These are phyloP conservation scores for Epichloe gansuensis DNA, from an alignment of 2,329 filamentous ascomycete genomes.

Conservation along the genomic window DNA sequence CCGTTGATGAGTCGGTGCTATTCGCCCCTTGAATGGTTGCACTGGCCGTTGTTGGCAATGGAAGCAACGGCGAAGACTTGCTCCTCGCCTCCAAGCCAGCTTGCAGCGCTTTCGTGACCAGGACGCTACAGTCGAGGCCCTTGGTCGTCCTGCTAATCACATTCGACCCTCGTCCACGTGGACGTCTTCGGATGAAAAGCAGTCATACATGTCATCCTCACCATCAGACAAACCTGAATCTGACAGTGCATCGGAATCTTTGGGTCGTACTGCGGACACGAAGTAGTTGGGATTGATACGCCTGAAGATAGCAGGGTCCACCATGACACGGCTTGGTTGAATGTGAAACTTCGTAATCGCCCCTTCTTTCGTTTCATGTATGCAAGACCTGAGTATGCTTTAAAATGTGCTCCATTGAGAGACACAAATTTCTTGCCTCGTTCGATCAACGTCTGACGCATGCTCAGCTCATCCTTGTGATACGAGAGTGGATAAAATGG, in stretches of 20 bases:
- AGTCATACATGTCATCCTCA: constrained; percentile 18
- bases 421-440: constrained; percentile 75
- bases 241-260: constrained; percentile 50
- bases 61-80: constrained; percentile 41
- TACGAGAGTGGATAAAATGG: constrained; percentile 68
- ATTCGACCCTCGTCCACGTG: constrained; percentile 26
- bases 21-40: constrained; percentile 8
- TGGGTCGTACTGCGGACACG: constrained; percentile 60
- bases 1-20: background rate
- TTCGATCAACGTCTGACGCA: constrained; percentile 58
- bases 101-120: constrained; percentile 17
- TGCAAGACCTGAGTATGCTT: constrained; percentile 69
- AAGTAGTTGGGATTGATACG: constrained; percentile 79
- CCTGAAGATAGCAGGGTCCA: constrained; percentile 72
- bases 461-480: constrained; percentile 56
- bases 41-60: constrained; percentile 24
- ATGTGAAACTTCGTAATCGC: constrained; percentile 62
- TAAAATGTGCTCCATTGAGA: constrained; percentile 74
- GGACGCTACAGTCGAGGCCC: constrained; percentile 9
- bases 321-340: constrained; percentile 77
- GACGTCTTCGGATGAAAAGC: constrained; percentile 26
- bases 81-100: constrained; percentile 20
- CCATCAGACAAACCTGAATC: constrained; percentile 35
- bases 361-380: constrained; percentile 70
- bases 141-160: background rate